A percentile compares a stretch with the other conserved stretches of the same genome.
These are phyloP conservation scores for Thinopyrum elongatum DNA, from an alignment of 176 grass and related monocot species.

Conservation along the genomic window DNA sequence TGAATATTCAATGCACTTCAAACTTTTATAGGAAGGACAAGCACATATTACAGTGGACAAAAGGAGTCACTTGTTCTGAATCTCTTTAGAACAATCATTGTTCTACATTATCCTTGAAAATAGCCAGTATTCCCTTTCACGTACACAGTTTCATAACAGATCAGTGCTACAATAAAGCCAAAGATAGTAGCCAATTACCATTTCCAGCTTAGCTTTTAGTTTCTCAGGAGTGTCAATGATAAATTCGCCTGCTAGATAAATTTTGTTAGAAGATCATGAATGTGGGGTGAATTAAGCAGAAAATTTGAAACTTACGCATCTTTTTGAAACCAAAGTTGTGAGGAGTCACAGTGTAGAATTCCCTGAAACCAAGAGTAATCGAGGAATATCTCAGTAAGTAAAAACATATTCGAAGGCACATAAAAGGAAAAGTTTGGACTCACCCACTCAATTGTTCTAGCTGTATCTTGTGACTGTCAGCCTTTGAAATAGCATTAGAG, in stretches of 20 bases:
- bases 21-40: not conserved
- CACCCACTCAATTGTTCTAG: too few relatives aligned
- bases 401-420: too few relatives aligned
- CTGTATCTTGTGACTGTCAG: too few relatives aligned
- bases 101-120: not conserved
- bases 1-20: not conserved
- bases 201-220: conserved; percentile 86
- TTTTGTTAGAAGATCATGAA: conserved; percentile 16
- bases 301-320: conserved; percentile 65
- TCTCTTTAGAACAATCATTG: conserved; percentile 7
- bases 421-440: too few relatives aligned
- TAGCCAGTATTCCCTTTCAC: too few relatives aligned
- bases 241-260: conserved; percentile 66
- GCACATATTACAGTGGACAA: not conserved
- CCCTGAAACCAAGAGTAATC: conserved; percentile 19
- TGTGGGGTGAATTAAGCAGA: not conserved
- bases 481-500: too few relatives aligned
- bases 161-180: not conserved
- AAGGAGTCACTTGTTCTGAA: not conserved
- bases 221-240: conserved; percentile 83
- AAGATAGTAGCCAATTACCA: conserved; percentile 55
- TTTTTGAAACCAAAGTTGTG: conserved; percentile 91
- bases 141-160: conserved; percentile 1
- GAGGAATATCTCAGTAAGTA: not conserved
- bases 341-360: conserved; percentile 82